These are phyloP conservation scores for Viola odorata DNA, from an alignment of 345 rosid genomes.

Conservation along the genomic window DNA sequence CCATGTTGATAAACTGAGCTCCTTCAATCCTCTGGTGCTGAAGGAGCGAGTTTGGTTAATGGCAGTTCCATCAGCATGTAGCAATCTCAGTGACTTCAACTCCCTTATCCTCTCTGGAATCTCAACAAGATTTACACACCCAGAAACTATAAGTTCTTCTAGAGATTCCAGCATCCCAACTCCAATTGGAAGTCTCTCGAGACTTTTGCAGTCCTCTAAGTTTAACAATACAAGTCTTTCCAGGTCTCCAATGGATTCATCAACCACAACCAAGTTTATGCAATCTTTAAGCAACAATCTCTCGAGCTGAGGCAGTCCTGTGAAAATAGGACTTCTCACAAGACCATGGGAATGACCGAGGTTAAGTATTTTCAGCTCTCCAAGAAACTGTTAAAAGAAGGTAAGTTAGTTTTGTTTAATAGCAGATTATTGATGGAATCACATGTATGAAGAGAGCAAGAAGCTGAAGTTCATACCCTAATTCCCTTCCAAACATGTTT, in stretches of 20 bases:
- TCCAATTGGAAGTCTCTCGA: constrained; percentile 11
- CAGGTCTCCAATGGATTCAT: constrained; percentile 17
- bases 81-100: constrained; percentile 19
- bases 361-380: constrained; percentile 13
- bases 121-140: constrained; percentile 12
- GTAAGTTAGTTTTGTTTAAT: not conserved
- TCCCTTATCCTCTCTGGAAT: constrained; percentile 6
- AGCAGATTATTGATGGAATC: not conserved
- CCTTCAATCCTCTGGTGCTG: not conserved
- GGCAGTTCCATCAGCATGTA: constrained; percentile 17
- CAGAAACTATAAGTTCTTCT: constrained; percentile 10
- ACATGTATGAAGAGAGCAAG: not conserved
- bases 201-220: constrained; percentile 17
- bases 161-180: constrained; percentile 10
- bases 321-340: constrained; percentile 11
- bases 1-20: constrained; percentile 1
- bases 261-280: constrained; percentile 6
- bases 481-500: constrained; percentile 15
- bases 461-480: constrained; percentile 5
- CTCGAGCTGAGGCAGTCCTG: constrained; percentile 15
- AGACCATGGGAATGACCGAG: constrained; percentile 18
- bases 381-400: constrained; percentile 9
- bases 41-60: constrained; percentile 2
- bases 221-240: constrained; percentile 14
- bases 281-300: constrained; percentile 24